A percentile compares a stretch with the other conserved stretches of the same genome.
Evolutionary conservation across 768 basidiomycete genomes (phyloP).

Genomic region (Tricholoma sp.): DNA sequence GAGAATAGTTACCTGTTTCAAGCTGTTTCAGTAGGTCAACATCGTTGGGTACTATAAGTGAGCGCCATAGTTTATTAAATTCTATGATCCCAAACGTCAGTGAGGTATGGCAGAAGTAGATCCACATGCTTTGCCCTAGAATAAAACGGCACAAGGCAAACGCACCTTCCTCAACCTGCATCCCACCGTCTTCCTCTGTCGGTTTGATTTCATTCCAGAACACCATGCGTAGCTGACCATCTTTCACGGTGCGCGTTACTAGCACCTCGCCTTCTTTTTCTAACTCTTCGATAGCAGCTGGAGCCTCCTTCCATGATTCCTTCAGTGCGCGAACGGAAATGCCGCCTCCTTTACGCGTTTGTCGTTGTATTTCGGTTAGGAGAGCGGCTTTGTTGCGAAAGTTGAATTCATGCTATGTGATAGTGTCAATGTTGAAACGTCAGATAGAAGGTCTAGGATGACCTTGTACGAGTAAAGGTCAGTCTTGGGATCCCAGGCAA

Average conservation of each 20-base stretch:
- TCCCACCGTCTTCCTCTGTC: conserved; percentile 63
- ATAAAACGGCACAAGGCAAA: not conserved
- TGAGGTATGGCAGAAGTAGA: not conserved
- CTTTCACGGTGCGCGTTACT: conserved; percentile 81
- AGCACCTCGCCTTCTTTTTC: conserved; percentile 85
- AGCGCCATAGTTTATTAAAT: conserved; percentile 85
- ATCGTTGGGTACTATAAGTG: conserved; percentile 78
- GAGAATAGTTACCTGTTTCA: conserved; percentile 49
- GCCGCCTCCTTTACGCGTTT: conserved; percentile 79
- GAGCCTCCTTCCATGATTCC: conserved; percentile 89
- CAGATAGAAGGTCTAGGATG: conserved; percentile 15
- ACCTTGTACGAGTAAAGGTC: conserved; percentile 86
- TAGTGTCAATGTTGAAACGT: conserved; percentile 2
- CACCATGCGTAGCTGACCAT: conserved; percentile 77
- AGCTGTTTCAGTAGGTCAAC: conserved; percentile 77
- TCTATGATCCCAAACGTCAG: conserved; percentile 41
- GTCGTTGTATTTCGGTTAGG: conserved; percentile 79
- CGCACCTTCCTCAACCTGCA: conserved; percentile 73
- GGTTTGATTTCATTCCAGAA: conserved; percentile 90
- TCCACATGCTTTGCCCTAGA: not conserved
- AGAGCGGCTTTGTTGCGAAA: conserved; percentile 82
- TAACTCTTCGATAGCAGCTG: conserved; percentile 80
- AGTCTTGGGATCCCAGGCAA: conserved; percentile 77
- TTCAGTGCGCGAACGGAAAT: conserved; percentile 80
- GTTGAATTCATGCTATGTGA: conserved; percentile 79